Base-by-base conservation (phyloP, 768 basidiomycete species). In the Suillus plorans region DNA sequence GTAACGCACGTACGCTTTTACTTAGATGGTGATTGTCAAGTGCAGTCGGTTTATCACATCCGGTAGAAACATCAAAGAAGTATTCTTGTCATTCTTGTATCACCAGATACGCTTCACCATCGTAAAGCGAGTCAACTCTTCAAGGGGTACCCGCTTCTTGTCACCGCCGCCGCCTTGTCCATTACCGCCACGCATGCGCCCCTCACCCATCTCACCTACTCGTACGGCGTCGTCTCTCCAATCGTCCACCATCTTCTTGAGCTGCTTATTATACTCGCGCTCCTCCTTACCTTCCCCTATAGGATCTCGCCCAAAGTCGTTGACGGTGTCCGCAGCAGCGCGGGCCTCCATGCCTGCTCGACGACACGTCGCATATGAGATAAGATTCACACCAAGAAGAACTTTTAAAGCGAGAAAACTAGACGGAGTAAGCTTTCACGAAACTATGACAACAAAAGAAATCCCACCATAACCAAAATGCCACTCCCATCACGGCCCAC, bases 41-140 rank as follows among this genome's bases (percentile, higher is more conserved):
- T 34, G 31, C 12, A 55, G 39, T 22, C 45, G 31, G 22, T 41
- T 12, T n/a, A 60, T 60, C 25, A 59, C 16, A 39, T 41, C 22
- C 5, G 2, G 8, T 25, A 18, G 22, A 28, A 28, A 41, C 25
- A 6, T 42, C 16, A 28, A 59, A 9, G n/a, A 13, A 58, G 9
- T 2, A 41, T 58, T 59, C 5, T n/a, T 60, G 28, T 60, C 41
- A 42, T 28, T 18, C 28, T 28, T 12, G 41, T 57, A 56, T 67
- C 44, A 89, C 86, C 86, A 96, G 53, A 97, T 96, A 61, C 93
- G 83, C 73, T 97, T 97, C 55, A 97, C 91, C 95, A 98, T 98
- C 22, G 95, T 97, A 80, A 92, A 98, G 63, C 95, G 78, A 41
- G 94, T 97, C 58, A 98, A 83, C 72, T 97, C 94, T 74, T 97